phyloP scores from a whole-genome alignment of 2,329 filamentous ascomycete genomes.

The Xylariales sp. region DNA sequence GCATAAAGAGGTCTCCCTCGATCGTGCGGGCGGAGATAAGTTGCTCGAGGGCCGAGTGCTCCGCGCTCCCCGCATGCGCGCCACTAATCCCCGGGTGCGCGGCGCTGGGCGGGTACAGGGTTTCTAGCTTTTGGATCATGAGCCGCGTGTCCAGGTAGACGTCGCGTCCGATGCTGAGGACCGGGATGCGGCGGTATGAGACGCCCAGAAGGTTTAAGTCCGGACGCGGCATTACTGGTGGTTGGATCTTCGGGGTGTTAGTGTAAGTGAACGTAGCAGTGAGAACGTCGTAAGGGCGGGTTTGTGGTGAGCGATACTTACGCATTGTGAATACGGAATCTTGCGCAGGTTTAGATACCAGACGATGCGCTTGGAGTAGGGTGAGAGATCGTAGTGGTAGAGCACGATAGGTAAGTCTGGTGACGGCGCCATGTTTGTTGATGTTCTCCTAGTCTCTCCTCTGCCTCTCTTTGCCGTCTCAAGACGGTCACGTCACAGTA shows the following conservation, averaged over 20 bases:
- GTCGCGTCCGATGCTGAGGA: conserved; percentile 73
- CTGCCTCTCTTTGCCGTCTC: background rate
- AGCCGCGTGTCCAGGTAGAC: conserved; percentile 77
- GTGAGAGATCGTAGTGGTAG: conserved; percentile 75
- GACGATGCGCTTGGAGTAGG: conserved; percentile 70
- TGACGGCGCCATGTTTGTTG: conserved; percentile 24
- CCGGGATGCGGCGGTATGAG: conserved; percentile 75
- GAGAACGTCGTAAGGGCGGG: background rate
- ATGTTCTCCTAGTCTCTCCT: background rate
- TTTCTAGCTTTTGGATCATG: conserved; percentile 73
- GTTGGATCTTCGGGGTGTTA: conserved; percentile 66
- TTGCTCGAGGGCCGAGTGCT: conserved; percentile 61
- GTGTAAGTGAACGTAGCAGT: background rate
- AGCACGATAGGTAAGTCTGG: conserved; percentile 62
- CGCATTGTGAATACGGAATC: conserved; percentile 75
- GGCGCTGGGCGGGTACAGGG: conserved; percentile 60
- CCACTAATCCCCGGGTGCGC: conserved; percentile 48
- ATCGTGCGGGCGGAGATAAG: conserved; percentile 68
- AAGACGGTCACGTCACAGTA: background rate
- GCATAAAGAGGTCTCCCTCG: conserved; percentile 68
- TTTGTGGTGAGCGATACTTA: conserved; percentile 52
- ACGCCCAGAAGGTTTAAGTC: conserved; percentile 71
- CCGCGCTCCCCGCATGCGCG: conserved; percentile 27
- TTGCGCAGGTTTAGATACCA: conserved; percentile 76
- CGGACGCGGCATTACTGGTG: conserved; percentile 72